Conservation (phyloP, 495 filamentous ascomycete species). For the Penicillium paradoxum region DNA sequence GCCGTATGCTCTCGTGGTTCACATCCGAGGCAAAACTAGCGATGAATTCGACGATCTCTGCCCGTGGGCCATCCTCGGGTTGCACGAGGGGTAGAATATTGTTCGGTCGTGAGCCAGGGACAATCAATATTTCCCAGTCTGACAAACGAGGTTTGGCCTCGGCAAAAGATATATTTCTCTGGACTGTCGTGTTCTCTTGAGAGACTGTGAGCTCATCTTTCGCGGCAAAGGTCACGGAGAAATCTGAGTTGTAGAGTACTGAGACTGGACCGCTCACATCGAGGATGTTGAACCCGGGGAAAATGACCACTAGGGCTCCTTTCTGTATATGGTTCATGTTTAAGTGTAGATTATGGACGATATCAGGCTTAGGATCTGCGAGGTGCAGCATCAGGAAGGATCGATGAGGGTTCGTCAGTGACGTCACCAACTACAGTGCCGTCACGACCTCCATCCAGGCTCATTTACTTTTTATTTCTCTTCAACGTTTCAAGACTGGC, state of each 20-base stretch:
- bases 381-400: not conserved
- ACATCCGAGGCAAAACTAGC: not conserved
- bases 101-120: constrained; percentile 1
- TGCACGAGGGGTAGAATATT: not conserved
- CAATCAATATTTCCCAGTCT: constrained; percentile 3
- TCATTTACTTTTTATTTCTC: too few species aligned
- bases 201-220: not conserved
- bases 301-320: not conserved
- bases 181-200: not conserved
- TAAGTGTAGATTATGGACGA: not conserved
- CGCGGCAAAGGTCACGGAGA: not conserved
- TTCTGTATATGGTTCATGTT: not conserved
- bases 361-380: not conserved
- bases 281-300: not conserved
- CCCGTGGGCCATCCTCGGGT: not conserved
- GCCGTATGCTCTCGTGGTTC: not conserved
- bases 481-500: too few species aligned
- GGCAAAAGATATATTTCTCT: not conserved
- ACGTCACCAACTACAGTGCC: not conserved
- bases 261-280: not conserved
- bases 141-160: not conserved
- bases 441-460: too few species aligned
- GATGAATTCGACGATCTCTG: constrained; percentile 3
- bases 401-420: not conserved
- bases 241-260: not conserved